Evolutionary conservation across 345 rosid genomes (phyloP), one percentile per base, ranked within the genome.

Genomic region (Raphanus sativus): DNA sequence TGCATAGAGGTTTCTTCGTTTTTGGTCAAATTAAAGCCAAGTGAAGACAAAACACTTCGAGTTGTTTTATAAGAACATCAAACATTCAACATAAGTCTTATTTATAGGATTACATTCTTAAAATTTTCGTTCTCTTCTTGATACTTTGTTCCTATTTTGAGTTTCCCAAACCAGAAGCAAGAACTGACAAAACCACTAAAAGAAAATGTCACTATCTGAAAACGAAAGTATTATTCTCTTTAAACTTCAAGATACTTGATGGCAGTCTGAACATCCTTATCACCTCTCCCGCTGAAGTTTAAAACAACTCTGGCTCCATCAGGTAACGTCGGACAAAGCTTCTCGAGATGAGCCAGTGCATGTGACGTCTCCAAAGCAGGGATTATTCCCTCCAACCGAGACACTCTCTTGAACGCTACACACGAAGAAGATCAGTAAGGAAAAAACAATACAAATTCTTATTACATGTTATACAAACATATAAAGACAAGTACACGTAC

Each of bases 341-440:
- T 87, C 88, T 94, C 97, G 67, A 90, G 73, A 78, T 87, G 90
- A 0, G 97, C 97, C 73, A 94, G 61, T 0, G 97, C 97, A 78
- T 94, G 98, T 25, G 97, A 90, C 28, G 97, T 94, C 86, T 94
- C 97, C 81, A 91, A 63, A 4, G 98, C 97, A 1, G 98, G 97
- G 76, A 94, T 91, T 70, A 94, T 90, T 62, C 98, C 98, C 81
- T 94, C 98, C 33, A 91, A 79, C 76, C 85, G 84, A 0, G 96
- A 91, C 73, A 90, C 75, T 84, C 93, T 89, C 89, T 94, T 86
- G 87, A 94, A 94, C 60, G 98, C 98, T 94, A 87, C 80, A 71
- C 13, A 4, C 13, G 0, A 0, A 67, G 0, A 1, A 67, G 59
- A 34, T 15, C 26, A 59, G 2, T 9, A 40, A 10, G 5, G 21